Base-by-base conservation (phyloP, 768 basidiomycete species). In the Krasilnikovozyma curviuscula region DNA sequence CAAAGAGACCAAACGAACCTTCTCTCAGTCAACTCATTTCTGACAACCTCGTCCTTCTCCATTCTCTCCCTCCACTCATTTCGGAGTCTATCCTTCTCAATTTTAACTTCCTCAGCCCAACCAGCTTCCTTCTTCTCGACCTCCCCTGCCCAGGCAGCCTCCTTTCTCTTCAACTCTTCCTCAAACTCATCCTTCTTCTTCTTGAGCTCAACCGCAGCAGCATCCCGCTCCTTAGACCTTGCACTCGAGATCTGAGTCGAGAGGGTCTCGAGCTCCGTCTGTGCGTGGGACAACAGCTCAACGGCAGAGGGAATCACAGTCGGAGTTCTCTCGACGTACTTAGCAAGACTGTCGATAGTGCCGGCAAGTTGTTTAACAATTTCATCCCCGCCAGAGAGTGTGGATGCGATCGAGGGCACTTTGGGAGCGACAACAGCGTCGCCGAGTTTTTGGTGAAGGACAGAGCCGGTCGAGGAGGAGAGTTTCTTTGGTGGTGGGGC, bases 21-120 rank as follows among this genome's bases (percentile, higher is more conserved):
- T 68, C 95, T 77, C 63, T 97, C 88, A 63, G 97, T 88, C 52
- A 93, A 72, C 59, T 86, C 81, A 30, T 83, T 83, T 62, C 95
- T 91, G 1, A 76, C 78, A 59, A 74, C 73, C 37, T 97, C 70
- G 65, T 98, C 91, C 14, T 72, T 66, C 50, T 88, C 78, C 18
- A 97, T 71, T 63, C 83, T 88, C 63, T 78, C 77, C 51, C 82
- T 77, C 68, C 91, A 97, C 0, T 74, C 74, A 38, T 77, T 73
- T 7, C 83, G 69, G 56, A 91, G 70, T 54, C 70, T 74, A 47
- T 69, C 66, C 56, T 76, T 73, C 68, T 95, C 86, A 54, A 79
- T 70, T 55, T 83, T 78, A 56, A 85, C 78, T 50, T 78, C 74
- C 57, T 76, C 76, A 62, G 76, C 76, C 68, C 86, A 85, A 38